These are phyloP conservation scores for Penicillium angulare DNA, from an alignment of 495 filamentous ascomycete genomes.

Conservation along the genomic window DNA sequence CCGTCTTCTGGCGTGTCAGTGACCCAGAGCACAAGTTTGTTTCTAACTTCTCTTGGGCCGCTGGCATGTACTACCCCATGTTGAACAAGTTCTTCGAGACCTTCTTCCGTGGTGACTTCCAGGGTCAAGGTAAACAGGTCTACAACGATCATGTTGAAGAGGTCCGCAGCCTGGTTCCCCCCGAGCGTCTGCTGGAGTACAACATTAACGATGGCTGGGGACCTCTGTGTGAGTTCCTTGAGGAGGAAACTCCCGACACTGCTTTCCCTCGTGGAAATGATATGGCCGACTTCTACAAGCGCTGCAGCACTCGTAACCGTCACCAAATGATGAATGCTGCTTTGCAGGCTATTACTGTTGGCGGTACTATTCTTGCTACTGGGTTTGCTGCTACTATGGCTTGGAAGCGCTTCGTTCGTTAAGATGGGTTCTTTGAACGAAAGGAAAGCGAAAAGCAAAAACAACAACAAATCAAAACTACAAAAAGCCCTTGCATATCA, in stretches of 20 bases:
- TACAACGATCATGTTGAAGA: slow-evolving; percentile 46
- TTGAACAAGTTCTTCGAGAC: slow-evolving; percentile 58
- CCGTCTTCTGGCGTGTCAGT: slow-evolving; percentile 53
- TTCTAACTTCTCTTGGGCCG: slow-evolving; percentile 54
- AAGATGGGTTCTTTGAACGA: slow-evolving; percentile 8
- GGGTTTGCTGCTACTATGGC: slow-evolving; percentile 39
- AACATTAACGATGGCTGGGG: slow-evolving; percentile 64
- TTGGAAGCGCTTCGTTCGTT: slow-evolving; percentile 44
- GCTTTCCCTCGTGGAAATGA: slow-evolving; percentile 48
- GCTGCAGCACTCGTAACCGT: slow-evolving; percentile 58
- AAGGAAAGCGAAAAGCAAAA: too few species aligned
- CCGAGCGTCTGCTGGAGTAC: slow-evolving; percentile 59
- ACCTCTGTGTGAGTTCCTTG: slow-evolving; percentile 66
- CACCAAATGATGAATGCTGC: slow-evolving; percentile 61
- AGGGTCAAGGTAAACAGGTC: slow-evolving; percentile 50
- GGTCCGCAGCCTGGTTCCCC: slow-evolving; percentile 44
- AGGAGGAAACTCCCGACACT: slow-evolving; percentile 53
- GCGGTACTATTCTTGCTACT: slow-evolving; percentile 42
- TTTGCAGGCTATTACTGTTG: slow-evolving; percentile 50
- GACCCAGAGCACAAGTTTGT: slow-evolving; percentile 54
- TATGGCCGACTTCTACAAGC: slow-evolving; percentile 57
- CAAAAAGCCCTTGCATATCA: neutral
- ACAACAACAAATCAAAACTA: too few species aligned
- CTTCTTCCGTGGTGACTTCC: slow-evolving; percentile 54
- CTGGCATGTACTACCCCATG: slow-evolving; percentile 60